phyloP scores from a whole-genome alignment of 345 rosid genomes.

The Passiflora organensis region DNA sequence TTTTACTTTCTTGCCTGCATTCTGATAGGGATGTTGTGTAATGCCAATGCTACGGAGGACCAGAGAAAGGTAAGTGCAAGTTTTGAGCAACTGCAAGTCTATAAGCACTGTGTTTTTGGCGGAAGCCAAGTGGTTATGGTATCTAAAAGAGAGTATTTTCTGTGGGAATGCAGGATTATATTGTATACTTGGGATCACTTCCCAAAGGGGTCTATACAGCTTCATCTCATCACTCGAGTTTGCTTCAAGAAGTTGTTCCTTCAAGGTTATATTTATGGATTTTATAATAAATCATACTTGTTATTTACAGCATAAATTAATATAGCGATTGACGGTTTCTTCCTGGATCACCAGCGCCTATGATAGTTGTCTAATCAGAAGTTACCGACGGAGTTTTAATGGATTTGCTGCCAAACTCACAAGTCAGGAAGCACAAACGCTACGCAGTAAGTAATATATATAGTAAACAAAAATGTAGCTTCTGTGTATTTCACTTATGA shows the following conservation, averaged over 20 bases:
- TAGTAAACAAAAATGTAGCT: not conserved
- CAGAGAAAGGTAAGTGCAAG: no score
- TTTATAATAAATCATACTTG: not conserved
- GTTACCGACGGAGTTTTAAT: constrained; percentile 52
- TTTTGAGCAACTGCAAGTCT: no score
- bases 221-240: constrained; percentile 22
- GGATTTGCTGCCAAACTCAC: constrained; percentile 51
- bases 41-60: no score
- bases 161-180: no score
- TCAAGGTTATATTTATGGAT: constrained; percentile 9
- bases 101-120: no score
- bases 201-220: constrained; percentile 15
- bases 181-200: no score
- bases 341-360: constrained; percentile 18
- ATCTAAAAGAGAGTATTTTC: no score
- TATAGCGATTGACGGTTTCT: not conserved
- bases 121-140: no score
- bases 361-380: constrained; percentile 34
- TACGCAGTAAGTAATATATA: constrained; percentile 30
- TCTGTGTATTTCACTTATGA: not conserved
- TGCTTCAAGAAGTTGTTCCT: constrained; percentile 18
- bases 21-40: no score
- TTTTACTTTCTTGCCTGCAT: no score
- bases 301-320: no score
- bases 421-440: constrained; percentile 30